phyloP scores from a whole-genome alignment of 805 yeast species.

The Kazachstania martiniae region DNA sequence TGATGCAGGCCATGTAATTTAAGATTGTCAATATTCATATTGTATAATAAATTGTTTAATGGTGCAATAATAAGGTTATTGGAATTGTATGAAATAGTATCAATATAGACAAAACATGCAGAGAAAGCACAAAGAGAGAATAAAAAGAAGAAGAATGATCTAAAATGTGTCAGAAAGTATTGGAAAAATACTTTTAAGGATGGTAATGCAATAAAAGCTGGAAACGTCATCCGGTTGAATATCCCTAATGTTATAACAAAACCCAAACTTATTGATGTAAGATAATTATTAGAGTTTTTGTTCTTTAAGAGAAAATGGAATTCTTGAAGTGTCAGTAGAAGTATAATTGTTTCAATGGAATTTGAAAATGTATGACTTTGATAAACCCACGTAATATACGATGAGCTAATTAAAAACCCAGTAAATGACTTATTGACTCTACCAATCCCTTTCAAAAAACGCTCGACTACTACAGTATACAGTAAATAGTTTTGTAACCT shows the following conservation, averaged over 20 bases:
- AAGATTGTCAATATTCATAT: slow-evolving; percentile 47
- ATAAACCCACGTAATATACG: slow-evolving; percentile 64
- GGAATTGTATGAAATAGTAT: slow-evolving; percentile 36
- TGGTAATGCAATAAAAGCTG: slow-evolving; percentile 65
- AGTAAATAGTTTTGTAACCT: slow-evolving; percentile 37
- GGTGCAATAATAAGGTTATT: slow-evolving; percentile 47
- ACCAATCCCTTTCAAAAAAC: too few species aligned
- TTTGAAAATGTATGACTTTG: slow-evolving; percentile 91
- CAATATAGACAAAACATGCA: slow-evolving; percentile 35
- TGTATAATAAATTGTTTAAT: slow-evolving; percentile 64
- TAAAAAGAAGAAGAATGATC: slow-evolving; percentile 23
- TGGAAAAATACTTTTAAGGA: slow-evolving; percentile 32
- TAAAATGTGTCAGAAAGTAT: slow-evolving; percentile 31
- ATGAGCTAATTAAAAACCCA: slow-evolving; percentile 33
- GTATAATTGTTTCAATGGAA: slow-evolving; percentile 52
- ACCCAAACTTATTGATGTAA: slow-evolving; percentile 31
- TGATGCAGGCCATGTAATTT: slow-evolving; percentile 78
- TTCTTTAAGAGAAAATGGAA: slow-evolving; percentile 23
- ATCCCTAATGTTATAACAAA: slow-evolving; percentile 49
- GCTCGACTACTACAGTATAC: slow-evolving; percentile 11
- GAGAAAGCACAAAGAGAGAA: slow-evolving; percentile 31
- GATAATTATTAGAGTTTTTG: slow-evolving; percentile 1
- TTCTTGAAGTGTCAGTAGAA: slow-evolving; percentile 33
- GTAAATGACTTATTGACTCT: too few species aligned
- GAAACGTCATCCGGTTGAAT: slow-evolving; percentile 79